A percentile compares a stretch with the other conserved stretches of the same genome.
These are phyloP conservation scores for Beauveria bassiana DNA, from an alignment of 2,329 filamentous ascomycete genomes.

Conservation along the genomic window DNA sequence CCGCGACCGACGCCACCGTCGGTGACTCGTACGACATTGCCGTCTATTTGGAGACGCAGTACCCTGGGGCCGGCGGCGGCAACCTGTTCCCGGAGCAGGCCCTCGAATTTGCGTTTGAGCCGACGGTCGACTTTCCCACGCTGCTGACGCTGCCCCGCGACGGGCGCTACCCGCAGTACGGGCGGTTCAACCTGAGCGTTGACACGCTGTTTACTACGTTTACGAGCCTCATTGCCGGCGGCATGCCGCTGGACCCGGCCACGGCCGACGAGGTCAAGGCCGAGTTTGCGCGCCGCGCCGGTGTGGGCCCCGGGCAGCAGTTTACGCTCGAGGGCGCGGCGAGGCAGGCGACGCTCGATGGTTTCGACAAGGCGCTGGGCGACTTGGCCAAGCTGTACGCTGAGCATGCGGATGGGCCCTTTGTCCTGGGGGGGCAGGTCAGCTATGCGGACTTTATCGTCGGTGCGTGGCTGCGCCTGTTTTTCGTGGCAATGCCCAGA, in stretches of 20 bases:
- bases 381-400: constrained; percentile 34
- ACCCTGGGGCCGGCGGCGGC: constrained; percentile 36
- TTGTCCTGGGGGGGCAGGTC: constrained; percentile 35
- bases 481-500: background rate
- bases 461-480: constrained; percentile 31
- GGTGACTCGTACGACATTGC: constrained; percentile 63
- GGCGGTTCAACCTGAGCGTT: constrained; percentile 44
- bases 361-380: constrained; percentile 34
- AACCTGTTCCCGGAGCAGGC: constrained; percentile 39
- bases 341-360: constrained; percentile 28
- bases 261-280: constrained; percentile 36
- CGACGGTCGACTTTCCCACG: constrained; percentile 18
- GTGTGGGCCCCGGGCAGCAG: constrained; percentile 36
- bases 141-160: constrained; percentile 30
- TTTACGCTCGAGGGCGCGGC: constrained; percentile 30
- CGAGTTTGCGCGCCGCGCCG: constrained; percentile 40
- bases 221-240: constrained; percentile 29
- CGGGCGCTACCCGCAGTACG: constrained; percentile 28
- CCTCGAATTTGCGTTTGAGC: constrained; percentile 31
- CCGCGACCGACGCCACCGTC: constrained; percentile 29
- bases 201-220: constrained; percentile 46
- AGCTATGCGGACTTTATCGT: constrained; percentile 51
- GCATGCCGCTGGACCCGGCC: constrained; percentile 43
- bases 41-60: constrained; percentile 45
- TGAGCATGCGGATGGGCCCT: constrained; percentile 34